Evolutionary conservation across 2,329 filamentous ascomycete genomes (phyloP), one percentile per base, ranked within the genome.

Genomic region (Paraconiothyrium brasiliense): DNA sequence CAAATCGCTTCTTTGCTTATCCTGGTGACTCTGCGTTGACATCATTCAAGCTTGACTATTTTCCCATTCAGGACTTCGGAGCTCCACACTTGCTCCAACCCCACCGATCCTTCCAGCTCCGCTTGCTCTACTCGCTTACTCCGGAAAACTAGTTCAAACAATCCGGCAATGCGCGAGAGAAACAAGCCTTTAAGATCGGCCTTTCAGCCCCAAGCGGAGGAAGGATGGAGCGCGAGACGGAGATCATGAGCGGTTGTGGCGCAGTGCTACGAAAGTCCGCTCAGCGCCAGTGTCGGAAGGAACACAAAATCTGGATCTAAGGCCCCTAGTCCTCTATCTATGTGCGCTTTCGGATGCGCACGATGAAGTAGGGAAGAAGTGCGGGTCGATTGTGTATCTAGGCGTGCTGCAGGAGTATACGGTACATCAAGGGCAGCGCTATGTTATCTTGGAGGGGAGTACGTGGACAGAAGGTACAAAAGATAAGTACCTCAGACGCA

Each of bases 241-340:
- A 54, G 51, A 39, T 51, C 37, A 54, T 3, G 51, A 24, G 13
- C 27, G 37, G 39, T 24, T 46, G 51, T 44, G 37, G 51, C 51
- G 51, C 51, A 54, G 43, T 39, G 32, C 43, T 30, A 16, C 39
- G 24, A 52, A 49, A 35, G 49, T 54, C 51, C 51, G 51, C 44
- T 44, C 24, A 54, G 37, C 51, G 41, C 39, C 39, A 43, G 51
- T n/a, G 39, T 46, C 49, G 49, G 49, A 39, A 51, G 51, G 50
- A 52, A n/a, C 20, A 37, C 14, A 10, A 16, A 16, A 44, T 54
- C 51, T 20, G 20, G 39, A 20, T 32, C 8, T 34, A 44, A 30
- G 51, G 39, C 39, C 24, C 37, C 10, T 34, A 24, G 14, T 8
- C 1, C 16, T 44, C 24, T 44, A 44, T 44, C 24, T 34, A 43